These are phyloP conservation scores for Posidonia oceanica DNA, from an alignment of 116 monocot genomes.

Conservation along the genomic window DNA sequence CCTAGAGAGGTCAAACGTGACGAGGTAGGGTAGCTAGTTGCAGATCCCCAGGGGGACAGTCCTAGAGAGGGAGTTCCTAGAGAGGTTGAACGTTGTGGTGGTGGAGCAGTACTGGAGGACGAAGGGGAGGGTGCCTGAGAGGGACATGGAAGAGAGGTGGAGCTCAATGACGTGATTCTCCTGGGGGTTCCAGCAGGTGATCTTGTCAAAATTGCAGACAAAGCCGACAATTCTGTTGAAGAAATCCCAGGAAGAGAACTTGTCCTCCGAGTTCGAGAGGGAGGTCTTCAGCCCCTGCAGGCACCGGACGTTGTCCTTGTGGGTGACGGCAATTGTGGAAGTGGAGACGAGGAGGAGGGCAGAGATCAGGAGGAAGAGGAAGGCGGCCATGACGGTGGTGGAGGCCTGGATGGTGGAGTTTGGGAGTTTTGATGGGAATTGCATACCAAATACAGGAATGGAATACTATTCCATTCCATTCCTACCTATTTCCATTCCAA, in stretches of 20 bases:
- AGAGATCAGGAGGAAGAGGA: too few species aligned
- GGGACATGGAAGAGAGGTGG: not conserved
- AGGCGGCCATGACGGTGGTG: too few species aligned
- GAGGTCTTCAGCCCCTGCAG: slow-evolving; percentile 6
- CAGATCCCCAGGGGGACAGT: slow-evolving; percentile 36
- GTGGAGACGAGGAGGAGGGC: too few species aligned
- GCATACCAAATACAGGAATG: too few species aligned
- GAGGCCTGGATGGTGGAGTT: too few species aligned
- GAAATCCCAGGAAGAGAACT: slow-evolving; percentile 32
- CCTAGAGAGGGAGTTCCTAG: slow-evolving; percentile 24
- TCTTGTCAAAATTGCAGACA: slow-evolving; percentile 33
- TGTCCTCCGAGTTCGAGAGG: not conserved
- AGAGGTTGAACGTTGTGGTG: slow-evolving; percentile 28
- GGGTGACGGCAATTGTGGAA: too few species aligned
- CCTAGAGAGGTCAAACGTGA: slow-evolving; percentile 42
- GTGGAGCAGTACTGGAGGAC: slow-evolving; percentile 2
- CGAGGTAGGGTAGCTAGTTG: slow-evolving; percentile 48
- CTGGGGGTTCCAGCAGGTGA: slow-evolving; percentile 44
- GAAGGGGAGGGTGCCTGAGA: too few species aligned
- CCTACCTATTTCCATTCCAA: too few species aligned
- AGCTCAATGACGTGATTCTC: slow-evolving; percentile 51
- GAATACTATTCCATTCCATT: too few species aligned
- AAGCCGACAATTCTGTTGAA: slow-evolving; percentile 21
- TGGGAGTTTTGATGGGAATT: too few species aligned
- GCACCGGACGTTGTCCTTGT: not conserved